These are phyloP conservation scores for Tulasnella sp. DNA, from an alignment of 768 basidiomycete species.

Conservation along the genomic window DNA sequence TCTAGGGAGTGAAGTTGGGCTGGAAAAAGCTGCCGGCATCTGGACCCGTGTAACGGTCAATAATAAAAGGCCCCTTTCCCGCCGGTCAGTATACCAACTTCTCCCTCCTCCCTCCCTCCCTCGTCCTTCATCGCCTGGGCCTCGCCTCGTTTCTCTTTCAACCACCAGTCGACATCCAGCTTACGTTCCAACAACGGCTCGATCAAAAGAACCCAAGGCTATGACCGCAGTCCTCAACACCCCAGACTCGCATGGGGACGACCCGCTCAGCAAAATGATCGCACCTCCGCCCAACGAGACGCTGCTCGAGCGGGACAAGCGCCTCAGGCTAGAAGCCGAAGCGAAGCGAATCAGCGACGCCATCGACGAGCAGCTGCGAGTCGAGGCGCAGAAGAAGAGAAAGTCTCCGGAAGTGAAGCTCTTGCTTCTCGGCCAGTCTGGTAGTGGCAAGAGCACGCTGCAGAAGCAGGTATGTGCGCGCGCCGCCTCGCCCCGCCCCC, in stretches of 20 bases:
- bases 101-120: background rate
- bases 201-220: background rate
- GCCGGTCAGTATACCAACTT: background rate
- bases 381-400: constrained; percentile 16
- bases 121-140: background rate
- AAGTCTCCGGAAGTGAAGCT: constrained; percentile 27
- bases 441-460: constrained; percentile 31
- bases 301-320: constrained; percentile 15
- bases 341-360: constrained; percentile 28
- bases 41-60: background rate
- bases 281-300: constrained; percentile 27
- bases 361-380: constrained; percentile 27
- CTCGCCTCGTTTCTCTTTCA: background rate
- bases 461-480: constrained; percentile 29
- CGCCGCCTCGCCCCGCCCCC: background rate
- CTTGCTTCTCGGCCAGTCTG: constrained; percentile 28
- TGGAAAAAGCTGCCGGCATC: background rate
- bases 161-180: background rate
- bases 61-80: constrained; percentile 15
- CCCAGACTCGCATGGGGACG: constrained; percentile 8
- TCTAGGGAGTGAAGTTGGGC: background rate
- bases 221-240: constrained; percentile 8
- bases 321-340: constrained; percentile 26
- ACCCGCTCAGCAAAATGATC: constrained; percentile 17
- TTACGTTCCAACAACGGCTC: too few species aligned